Evolutionary conservation across 2,329 filamentous ascomycete species (phyloP).

Genomic region (Trichoderma polysporum): DNA sequence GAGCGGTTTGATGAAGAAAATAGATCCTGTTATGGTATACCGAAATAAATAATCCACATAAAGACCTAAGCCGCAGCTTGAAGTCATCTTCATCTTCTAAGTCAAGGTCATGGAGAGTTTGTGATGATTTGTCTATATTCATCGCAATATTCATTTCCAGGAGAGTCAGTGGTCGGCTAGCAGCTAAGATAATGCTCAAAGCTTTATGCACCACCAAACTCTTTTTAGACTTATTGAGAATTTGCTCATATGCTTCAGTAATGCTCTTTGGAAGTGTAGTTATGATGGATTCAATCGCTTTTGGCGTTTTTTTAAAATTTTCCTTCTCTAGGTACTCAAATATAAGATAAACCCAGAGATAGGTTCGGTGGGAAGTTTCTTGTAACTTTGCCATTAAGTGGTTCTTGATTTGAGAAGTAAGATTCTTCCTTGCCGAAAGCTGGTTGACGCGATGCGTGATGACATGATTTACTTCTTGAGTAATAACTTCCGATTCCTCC

Average conservation of each 20-base stretch:
- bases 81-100: slow-evolving; percentile 27
- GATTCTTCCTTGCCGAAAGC: background rate
- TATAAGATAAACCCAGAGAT: slow-evolving; percentile 40
- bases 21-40: slow-evolving; percentile 30
- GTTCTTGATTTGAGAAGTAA: slow-evolving; percentile 8
- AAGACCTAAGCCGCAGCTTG: slow-evolving; percentile 22
- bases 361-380: slow-evolving; percentile 33
- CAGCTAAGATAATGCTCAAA: slow-evolving; percentile 31
- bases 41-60: slow-evolving; percentile 33
- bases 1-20: slow-evolving; percentile 35
- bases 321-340: slow-evolving; percentile 32
- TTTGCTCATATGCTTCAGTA: slow-evolving; percentile 32
- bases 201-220: slow-evolving; percentile 19
- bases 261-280: slow-evolving; percentile 31
- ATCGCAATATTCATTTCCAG: slow-evolving; percentile 32
- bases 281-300: slow-evolving; percentile 25
- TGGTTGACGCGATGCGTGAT: slow-evolving; percentile 31
- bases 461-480: slow-evolving; percentile 38
- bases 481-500: slow-evolving; percentile 37
- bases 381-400: slow-evolving; percentile 23
- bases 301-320: slow-evolving; percentile 26
- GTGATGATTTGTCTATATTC: slow-evolving; percentile 20
- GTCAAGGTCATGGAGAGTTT: slow-evolving; percentile 25
- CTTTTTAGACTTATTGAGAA: slow-evolving; percentile 27
- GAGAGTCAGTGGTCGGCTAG: slow-evolving; percentile 28